Conservation (phyloP, 306 rosid genomes). For the Glycine tomentella region DNA sequence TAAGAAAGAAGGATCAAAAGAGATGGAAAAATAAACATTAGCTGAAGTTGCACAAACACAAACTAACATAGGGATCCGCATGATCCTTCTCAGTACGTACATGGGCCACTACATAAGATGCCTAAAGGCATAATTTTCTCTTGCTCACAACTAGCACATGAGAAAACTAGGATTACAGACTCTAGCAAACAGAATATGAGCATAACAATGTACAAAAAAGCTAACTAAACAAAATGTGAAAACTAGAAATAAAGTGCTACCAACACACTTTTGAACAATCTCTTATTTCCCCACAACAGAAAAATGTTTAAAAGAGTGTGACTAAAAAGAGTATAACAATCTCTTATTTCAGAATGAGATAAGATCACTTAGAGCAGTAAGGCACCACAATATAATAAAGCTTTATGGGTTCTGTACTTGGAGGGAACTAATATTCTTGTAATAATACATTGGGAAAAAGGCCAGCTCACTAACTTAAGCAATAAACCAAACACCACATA, state of each 20-base stretch:
- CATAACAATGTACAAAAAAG: not conserved
- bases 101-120: slow-evolving; percentile 38
- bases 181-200: slow-evolving; percentile 12
- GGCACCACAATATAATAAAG: too few species aligned
- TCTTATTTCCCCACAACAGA: not conserved
- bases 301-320: not conserved
- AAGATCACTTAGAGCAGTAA: too few species aligned
- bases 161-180: too few species aligned
- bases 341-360: too few species aligned
- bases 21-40: not conserved
- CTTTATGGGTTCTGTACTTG: too few species aligned
- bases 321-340: too few species aligned
- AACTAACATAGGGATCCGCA: not conserved
- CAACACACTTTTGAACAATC: slow-evolving; percentile 4
- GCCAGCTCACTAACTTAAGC: too few species aligned
- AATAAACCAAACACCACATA: too few species aligned
- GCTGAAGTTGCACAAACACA: slow-evolving; percentile 34
- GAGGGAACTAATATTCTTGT: too few species aligned
- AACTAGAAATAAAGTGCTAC: not conserved
- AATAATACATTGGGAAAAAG: too few species aligned
- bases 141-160: not conserved
- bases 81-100: slow-evolving; percentile 24
- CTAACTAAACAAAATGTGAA: slow-evolving; percentile 29
- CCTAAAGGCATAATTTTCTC: slow-evolving; percentile 8
- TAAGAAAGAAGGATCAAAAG: not conserved